Evolutionary conservation across 2,329 filamentous ascomycete species (phyloP).

Genomic region (Blastomyces parvus): DNA sequence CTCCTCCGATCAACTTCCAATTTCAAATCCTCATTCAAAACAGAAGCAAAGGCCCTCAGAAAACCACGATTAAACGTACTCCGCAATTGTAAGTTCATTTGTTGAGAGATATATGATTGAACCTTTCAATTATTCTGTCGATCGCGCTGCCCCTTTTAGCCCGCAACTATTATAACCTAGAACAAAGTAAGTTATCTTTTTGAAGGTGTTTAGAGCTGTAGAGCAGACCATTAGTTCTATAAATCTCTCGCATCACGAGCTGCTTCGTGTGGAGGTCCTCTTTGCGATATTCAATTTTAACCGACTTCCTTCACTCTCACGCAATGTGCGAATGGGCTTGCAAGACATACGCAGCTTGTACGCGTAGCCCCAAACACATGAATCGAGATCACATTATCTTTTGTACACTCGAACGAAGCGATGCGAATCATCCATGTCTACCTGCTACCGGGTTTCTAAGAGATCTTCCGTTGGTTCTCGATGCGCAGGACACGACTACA

Average conservation of each 20-base stretch:
- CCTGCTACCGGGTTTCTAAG: too few relatives aligned
- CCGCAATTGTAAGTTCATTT: neutral
- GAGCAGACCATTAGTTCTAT: slow-evolving; percentile 10
- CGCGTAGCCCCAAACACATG: too few relatives aligned
- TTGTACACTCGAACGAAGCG: too few relatives aligned
- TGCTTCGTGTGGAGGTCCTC: neutral
- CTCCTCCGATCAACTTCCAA: too few relatives aligned
- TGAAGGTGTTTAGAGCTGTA: slow-evolving; percentile 10
- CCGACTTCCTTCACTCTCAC: slow-evolving; percentile 8
- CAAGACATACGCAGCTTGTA: slow-evolving; percentile 11
- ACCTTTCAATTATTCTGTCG: slow-evolving; percentile 5
- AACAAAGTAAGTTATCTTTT: slow-evolving; percentile 11
- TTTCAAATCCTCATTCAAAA: neutral
- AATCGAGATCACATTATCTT: too few relatives aligned
- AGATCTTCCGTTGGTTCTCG: too few relatives aligned
- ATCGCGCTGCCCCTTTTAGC: slow-evolving; percentile 6
- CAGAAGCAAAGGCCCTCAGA: neutral
- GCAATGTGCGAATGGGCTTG: slow-evolving; percentile 11
- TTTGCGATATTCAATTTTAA: slow-evolving; percentile 10
- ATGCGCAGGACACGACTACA: too few relatives aligned
- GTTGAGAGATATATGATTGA: neutral
- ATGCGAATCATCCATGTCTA: too few relatives aligned
- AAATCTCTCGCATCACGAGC: neutral
- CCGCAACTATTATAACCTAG: slow-evolving; percentile 8
- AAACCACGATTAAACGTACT: neutral